Evolutionary conservation across 345 rosid genomes (phyloP), one percentile per base, ranked within the genome.

Genomic region (Noccaea caerulescens): DNA sequence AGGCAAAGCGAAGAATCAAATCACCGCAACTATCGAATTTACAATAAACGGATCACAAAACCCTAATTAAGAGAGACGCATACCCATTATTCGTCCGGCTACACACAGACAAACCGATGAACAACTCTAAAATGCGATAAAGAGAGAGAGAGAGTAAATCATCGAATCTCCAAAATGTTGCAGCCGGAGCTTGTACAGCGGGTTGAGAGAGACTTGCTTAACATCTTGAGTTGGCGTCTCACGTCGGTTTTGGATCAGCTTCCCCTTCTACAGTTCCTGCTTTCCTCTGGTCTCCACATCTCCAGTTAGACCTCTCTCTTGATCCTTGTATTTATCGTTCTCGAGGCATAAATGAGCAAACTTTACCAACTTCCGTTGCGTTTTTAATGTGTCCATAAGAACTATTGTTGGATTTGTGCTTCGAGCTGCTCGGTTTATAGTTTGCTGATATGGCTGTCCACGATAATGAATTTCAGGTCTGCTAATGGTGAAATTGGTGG

Each of bases 171-270:
- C n/a, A 23, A 23, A 34, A 56, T 80, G 5, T 76, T 81, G 79
- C 89, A 95, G 99, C 99, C 99, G 49, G 98, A 92, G 86, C 88
- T 92, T 76, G 98, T 95, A 47, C 96, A 82, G 72, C 86, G 96
- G 11, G 98, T 83, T 37, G 99, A 95, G 76, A 90, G 75, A 72
- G 92, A 92, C 73, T 81, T 95, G 80, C 58, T 92, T 82, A 92
- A 92, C 71, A 92, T 95, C 79, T 89, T 92, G 96, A 83, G 87
- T n/a, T 53, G 92, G 97, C 42, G 89, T 45, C 4, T 45, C 20
- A 45, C 20, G 4, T 45, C 20, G 69, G 75, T 5, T 60, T 47
- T 9, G 73, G 78, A 37, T 65, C 72, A 45, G 80, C 84, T 18
- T 75, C 65, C 0, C 77, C 75, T 27, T 67, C 83, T 4, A 78